Evolutionary conservation across 805 yeast genomes (phyloP).

Genomic region (Saccharomycopsis fibuligera): DNA sequence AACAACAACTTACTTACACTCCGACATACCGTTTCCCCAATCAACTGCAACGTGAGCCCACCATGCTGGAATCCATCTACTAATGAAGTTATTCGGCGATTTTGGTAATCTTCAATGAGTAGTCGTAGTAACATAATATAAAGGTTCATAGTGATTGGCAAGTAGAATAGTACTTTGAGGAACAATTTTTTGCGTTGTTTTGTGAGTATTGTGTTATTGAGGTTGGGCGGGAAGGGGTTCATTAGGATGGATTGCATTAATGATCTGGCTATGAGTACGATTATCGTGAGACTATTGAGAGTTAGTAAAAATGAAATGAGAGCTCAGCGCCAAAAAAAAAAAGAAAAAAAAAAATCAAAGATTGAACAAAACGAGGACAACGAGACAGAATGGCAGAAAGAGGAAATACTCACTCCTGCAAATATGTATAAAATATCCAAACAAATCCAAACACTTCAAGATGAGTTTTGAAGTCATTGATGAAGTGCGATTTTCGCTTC

Average conservation of each 20-base stretch:
- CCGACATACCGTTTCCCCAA: slow-evolving; percentile 39
- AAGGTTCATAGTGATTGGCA: slow-evolving; percentile 24
- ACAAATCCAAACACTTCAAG: slow-evolving; percentile 33
- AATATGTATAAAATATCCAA: slow-evolving; percentile 33
- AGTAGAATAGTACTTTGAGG: slow-evolving; percentile 28
- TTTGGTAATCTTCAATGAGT: slow-evolving; percentile 29
- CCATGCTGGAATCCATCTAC: slow-evolving; percentile 31
- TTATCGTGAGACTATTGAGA: slow-evolving; percentile 29
- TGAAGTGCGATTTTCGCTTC: slow-evolving; percentile 37
- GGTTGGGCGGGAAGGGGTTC: slow-evolving; percentile 36
- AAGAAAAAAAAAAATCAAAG: too few species aligned
- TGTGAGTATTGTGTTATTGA: slow-evolving; percentile 23
- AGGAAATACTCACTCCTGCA: slow-evolving; percentile 4
- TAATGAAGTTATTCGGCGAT: slow-evolving; percentile 19
- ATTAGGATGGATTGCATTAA: slow-evolving; percentile 34
- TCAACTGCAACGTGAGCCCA: slow-evolving; percentile 35
- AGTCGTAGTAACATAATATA: slow-evolving; percentile 32
- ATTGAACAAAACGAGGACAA: background rate
- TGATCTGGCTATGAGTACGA: slow-evolving; percentile 26
- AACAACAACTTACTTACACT: slow-evolving; percentile 25
- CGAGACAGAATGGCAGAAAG: background rate
- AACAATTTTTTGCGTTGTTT: slow-evolving; percentile 25
- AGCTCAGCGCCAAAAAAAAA: too few species aligned
- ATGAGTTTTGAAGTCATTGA: slow-evolving; percentile 31
- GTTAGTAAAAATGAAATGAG: too few species aligned